Evolutionary conservation across 2,329 filamentous ascomycete genomes (phyloP).

Genomic region (Fusarium newnesense): DNA sequence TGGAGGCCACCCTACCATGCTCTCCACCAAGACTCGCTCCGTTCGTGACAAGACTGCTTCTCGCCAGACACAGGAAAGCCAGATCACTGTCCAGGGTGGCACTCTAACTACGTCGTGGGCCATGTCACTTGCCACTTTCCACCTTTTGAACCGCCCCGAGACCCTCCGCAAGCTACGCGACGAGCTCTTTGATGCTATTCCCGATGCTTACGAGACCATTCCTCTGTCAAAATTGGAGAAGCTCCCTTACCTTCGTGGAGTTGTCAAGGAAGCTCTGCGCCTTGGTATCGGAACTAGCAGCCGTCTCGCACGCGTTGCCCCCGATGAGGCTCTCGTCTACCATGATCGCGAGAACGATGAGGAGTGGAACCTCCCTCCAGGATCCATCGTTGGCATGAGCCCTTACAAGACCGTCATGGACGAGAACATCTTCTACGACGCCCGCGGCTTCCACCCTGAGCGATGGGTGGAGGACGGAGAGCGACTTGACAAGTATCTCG

Average conservation of each 20-base stretch:
- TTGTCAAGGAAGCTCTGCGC: slow-evolving; percentile 62
- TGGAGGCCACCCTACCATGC: slow-evolving; percentile 50
- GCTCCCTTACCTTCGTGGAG: slow-evolving; percentile 59
- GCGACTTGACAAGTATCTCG: slow-evolving; percentile 48
- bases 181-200: slow-evolving; percentile 50
- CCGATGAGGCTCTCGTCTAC: slow-evolving; percentile 48
- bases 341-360: slow-evolving; percentile 43
- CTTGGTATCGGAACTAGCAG: slow-evolving; percentile 60
- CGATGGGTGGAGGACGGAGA: slow-evolving; percentile 50
- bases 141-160: slow-evolving; percentile 48
- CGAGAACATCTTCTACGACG: slow-evolving; percentile 47
- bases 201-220: slow-evolving; percentile 43
- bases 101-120: slow-evolving; percentile 54
- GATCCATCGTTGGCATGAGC: slow-evolving; percentile 52
- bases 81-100: slow-evolving; percentile 52
- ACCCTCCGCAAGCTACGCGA: slow-evolving; percentile 48
- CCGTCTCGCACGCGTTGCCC: slow-evolving; percentile 59
- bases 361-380: slow-evolving; percentile 47
- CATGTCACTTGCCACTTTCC: slow-evolving; percentile 49
- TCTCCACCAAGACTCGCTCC: slow-evolving; percentile 48
- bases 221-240: slow-evolving; percentile 47
- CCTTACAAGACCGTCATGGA: slow-evolving; percentile 51
- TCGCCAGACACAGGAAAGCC: slow-evolving; percentile 52
- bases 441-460: slow-evolving; percentile 49
- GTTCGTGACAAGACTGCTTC: slow-evolving; percentile 48